phyloP scores from a whole-genome alignment of 2,329 filamentous ascomycete species.

The Hypoxylon sp. region DNA sequence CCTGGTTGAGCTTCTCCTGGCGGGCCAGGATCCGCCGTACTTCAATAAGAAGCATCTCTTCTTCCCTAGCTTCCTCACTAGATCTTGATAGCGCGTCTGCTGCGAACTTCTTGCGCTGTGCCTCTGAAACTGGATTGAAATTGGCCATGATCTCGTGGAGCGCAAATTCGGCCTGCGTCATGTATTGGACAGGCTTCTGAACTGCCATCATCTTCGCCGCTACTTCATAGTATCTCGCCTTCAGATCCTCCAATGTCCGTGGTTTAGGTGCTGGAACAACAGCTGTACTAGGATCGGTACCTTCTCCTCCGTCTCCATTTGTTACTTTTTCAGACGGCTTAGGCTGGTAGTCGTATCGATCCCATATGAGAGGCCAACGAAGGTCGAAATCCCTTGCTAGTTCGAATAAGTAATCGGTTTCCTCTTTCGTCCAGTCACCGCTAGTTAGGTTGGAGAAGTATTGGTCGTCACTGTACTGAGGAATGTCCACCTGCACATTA shows the following conservation, averaged over 20 bases:
- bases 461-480: constrained; percentile 88
- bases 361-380: constrained; percentile 91
- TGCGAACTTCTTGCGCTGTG: constrained; percentile 86
- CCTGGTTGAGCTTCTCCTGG: constrained; percentile 87
- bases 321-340: constrained; percentile 53
- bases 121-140: constrained; percentile 86
- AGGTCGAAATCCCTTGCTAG: constrained; percentile 84
- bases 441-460: constrained; percentile 82
- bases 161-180: constrained; percentile 88
- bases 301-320: constrained; percentile 61
- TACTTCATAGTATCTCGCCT: constrained; percentile 90
- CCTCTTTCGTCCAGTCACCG: constrained; percentile 88
- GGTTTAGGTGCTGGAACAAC: constrained; percentile 67
- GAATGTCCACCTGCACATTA: constrained; percentile 84
- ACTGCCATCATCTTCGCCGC: constrained; percentile 86
- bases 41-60: constrained; percentile 89
- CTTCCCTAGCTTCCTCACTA: constrained; percentile 90
- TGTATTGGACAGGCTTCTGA: constrained; percentile 84
- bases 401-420: constrained; percentile 91
- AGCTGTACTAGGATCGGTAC: constrained; percentile 65
- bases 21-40: constrained; percentile 91
- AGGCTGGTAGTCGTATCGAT: constrained; percentile 85
- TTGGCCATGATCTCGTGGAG: constrained; percentile 88
- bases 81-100: constrained; percentile 83
- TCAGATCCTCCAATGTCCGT: constrained; percentile 90